Conservation (phyloP, 2,329 filamentous ascomycete species). For the Xylaria sp. region DNA sequence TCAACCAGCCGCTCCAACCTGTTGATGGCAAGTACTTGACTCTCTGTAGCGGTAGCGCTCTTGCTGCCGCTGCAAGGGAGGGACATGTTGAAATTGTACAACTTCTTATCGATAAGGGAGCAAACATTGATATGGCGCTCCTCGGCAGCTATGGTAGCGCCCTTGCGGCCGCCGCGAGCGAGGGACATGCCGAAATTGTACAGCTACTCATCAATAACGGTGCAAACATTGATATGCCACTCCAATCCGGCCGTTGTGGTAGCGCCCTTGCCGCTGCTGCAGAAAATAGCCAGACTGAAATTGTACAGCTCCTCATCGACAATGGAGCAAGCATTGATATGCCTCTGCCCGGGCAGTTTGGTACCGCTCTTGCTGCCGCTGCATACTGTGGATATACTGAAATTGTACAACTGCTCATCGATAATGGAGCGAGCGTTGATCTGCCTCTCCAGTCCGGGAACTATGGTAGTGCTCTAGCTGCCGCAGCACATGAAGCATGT, state of each 20-base stretch:
- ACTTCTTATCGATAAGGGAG: conserved; percentile 5
- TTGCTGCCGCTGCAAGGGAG: neutral
- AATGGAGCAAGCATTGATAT: conserved; percentile 9
- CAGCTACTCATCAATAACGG: conserved; percentile 12
- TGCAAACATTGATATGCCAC: neutral
- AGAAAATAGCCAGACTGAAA: neutral
- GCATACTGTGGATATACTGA: neutral
- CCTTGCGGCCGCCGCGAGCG: neutral
- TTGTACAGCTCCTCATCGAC: neutral
- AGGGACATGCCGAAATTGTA: neutral
- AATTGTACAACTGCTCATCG: conserved; percentile 1
- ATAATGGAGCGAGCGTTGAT: conserved; percentile 15
- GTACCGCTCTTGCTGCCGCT: conserved; percentile 13
- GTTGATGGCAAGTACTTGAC: no score
- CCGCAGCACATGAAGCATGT: neutral
- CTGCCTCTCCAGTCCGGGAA: neutral
- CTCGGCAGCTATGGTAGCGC: neutral
- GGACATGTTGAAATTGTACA: neutral
- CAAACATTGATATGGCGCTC: conserved; percentile 1
- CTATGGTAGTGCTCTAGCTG: conserved; percentile 22
- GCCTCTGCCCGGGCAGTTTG: neutral
- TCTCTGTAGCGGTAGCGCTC: no score
- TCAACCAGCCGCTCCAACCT: no score
- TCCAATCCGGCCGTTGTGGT: neutral
- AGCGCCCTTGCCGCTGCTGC: neutral